phyloP scores from a whole-genome alignment of 1,284 basidiomycete genomes.

The Apiotrichum mycotoxinovorans region DNA sequence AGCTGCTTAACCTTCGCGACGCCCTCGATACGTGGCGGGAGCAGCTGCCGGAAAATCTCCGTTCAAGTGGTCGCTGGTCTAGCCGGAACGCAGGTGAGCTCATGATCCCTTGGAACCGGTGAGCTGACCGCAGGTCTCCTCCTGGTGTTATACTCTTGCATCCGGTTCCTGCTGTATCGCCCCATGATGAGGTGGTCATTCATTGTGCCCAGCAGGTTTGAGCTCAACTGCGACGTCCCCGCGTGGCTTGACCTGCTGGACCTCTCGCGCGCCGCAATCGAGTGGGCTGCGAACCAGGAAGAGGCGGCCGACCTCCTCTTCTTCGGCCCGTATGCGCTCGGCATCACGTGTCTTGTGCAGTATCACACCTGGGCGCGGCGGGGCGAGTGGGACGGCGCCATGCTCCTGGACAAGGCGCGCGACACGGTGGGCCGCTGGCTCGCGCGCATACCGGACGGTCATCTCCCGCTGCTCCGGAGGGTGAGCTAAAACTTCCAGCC shows the following conservation, averaged over 20 bases:
- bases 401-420: constrained; percentile 24
- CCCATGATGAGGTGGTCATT: constrained; percentile 37
- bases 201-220: constrained; percentile 23
- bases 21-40: constrained; percentile 21
- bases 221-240: constrained; percentile 20
- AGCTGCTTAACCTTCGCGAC: constrained; percentile 16
- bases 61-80: constrained; percentile 19
- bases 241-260: constrained; percentile 25
- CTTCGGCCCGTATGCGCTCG: constrained; percentile 28
- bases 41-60: constrained; percentile 10
- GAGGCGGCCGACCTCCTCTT: constrained; percentile 23
- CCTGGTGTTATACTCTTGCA: constrained; percentile 20
- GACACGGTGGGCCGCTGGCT: constrained; percentile 22
- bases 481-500: constrained; percentile 13
- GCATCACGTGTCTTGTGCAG: constrained; percentile 20
- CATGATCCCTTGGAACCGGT: not conserved
- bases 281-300: constrained; percentile 27
- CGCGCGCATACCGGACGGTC: constrained; percentile 10
- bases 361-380: constrained; percentile 26
- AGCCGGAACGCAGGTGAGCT: constrained; percentile 18
- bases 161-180: constrained; percentile 26
- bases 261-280: constrained; percentile 19
- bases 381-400: constrained; percentile 32
- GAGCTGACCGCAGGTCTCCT: constrained; percentile 19
- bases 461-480: constrained; percentile 18